Evolutionary conservation across 1,284 basidiomycete species (phyloP), one percentile per base, ranked within the genome.

Genomic region (Inonotus obliquus): DNA sequence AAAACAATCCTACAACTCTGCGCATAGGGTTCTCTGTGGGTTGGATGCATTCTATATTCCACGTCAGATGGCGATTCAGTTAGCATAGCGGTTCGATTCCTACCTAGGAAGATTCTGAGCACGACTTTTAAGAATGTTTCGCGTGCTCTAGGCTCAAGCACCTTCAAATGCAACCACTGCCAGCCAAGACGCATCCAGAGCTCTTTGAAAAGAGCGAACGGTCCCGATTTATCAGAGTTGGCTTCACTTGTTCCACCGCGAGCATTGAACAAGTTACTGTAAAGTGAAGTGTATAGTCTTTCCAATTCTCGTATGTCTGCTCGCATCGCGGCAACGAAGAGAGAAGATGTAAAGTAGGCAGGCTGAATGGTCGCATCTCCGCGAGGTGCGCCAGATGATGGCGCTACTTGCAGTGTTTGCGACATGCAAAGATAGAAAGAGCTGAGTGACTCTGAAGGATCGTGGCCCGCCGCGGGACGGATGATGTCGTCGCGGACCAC

Each of bases 271-370:
- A 21, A n/a, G 23, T 23, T 13, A 23, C 48, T 25, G 67, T 82
- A 83, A 48, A 74, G 73, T 32, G 81, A 76, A 21, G 80, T 71
- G 66, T 81, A 91, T 10, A 71, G 66, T 25, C 74, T 67, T 5
- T 83, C 72, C 29, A 92, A 79, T 7, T 66, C 69, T 4, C 76
- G 71, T 29, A 91, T 76, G 69, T 92, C 89, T 35, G 82, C 78
- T 7, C 85, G 80, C n/a, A 87, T 76, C n/a, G 83, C 75, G 7
- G 79, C 71, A 5, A 89, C 82, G 71, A 85, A 92, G 25, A 86
- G 70, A 0, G 86, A 89, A 1, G 88, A 91, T 0, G 88, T 88
- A 67, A 90, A 91, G 70, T 87, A 91, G 21, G 78, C 75, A 0
- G 87, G 87, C 68, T 92, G 89, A 2, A 91, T 74, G 48, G 80